Conservation (phyloP, 2,329 filamentous ascomycete species). For the Aureobasidium namibiae region DNA sequence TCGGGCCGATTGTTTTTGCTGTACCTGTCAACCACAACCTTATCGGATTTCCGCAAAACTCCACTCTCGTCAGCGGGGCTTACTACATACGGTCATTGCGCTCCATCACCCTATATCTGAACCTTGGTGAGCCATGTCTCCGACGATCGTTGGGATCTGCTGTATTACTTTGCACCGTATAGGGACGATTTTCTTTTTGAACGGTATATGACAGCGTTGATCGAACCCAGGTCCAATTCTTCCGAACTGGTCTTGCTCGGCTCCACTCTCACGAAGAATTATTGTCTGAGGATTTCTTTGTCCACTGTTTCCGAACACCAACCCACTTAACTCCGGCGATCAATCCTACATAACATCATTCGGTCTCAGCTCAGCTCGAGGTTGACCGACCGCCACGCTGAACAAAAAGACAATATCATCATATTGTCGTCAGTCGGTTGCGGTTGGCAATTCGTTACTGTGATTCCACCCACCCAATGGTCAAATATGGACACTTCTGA, state of each 20-base stretch:
- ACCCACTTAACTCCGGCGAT: background rate
- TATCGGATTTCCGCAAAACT: background rate
- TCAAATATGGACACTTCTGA: background rate
- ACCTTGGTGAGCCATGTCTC: background rate
- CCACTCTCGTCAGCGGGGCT: background rate
- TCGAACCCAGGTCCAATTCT: background rate
- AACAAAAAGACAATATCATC: background rate
- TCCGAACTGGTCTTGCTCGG: background rate
- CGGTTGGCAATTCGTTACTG: background rate
- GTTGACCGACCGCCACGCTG: background rate
- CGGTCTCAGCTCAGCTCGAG: background rate
- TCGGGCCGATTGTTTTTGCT: background rate
- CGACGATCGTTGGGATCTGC: background rate
- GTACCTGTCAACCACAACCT: background rate
- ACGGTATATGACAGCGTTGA: background rate
- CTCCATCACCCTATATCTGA: background rate
- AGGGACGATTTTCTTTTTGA: background rate
- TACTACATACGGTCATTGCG: background rate
- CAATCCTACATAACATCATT: background rate
- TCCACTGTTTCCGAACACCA: background rate
- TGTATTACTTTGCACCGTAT: background rate
- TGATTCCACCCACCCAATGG: background rate
- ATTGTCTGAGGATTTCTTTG: constrained; percentile 5
- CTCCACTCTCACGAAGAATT: background rate
- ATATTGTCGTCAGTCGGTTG: background rate